Base-by-base conservation (phyloP, 106 monocot species). In the Gastrodia elata region DNA sequence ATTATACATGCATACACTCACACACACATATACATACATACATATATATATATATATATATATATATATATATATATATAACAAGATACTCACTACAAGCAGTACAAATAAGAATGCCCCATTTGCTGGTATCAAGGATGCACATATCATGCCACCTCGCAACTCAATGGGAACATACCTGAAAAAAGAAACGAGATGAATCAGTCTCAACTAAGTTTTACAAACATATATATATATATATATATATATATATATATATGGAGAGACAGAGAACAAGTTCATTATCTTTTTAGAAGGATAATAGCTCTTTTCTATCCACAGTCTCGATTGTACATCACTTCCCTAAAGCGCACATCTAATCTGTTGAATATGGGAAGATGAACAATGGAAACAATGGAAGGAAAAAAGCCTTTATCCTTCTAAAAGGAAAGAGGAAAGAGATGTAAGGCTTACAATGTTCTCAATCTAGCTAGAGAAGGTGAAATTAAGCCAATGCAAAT, bases 91-190 rank as follows among this genome's bases (percentile, higher is more conserved):
- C 64, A 97, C 97, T 48, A 82, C 70, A 18, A 92, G 42, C 4
- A 97, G 64, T 76, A 93, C 68, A 27, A 86, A 77, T 48, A 93
- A 80, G 68, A 86, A 68, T 35, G 83, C 88, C 73, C 84, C 86
- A 93, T 90, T 93, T 38, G 93, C 90, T 32, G 93, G 90, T 43
- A 64, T 81, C 13, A 86, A 36, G 22, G 90, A 97, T 15, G 88
- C 36, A 59, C 86, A 91, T 24, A 97, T 93, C 90, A 97, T 97
- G 65, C 97, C 89, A 4, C 90, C 92, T 42, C 97, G 97, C 44
- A 97, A 48, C 74, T 97, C 90, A 76, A 86, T 93, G 25, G 97
- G 97, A 36, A 93, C 73, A 68, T 90, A 97, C 74, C 97, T 97
- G 75, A 64, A 56, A 68, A 56, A 68, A 76, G 68, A 75, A 15